These are phyloP conservation scores for Talaromyces pinophilus DNA, from an alignment of 2,329 filamentous ascomycete genomes.

Conservation along the genomic window DNA sequence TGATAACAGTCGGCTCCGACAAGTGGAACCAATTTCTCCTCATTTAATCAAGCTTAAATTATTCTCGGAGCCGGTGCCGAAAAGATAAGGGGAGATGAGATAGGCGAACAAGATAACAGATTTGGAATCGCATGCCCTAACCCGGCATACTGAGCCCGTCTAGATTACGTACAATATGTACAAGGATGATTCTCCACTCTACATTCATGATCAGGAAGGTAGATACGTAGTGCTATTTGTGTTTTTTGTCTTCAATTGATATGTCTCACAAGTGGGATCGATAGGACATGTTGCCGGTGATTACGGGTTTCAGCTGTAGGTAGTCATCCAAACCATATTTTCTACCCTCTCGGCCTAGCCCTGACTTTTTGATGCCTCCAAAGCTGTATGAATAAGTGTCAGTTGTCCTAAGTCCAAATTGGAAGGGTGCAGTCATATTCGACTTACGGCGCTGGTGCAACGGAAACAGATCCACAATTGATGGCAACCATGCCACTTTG, in stretches of 20 bases:
- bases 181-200: not conserved
- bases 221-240: not conserved
- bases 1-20: not conserved
- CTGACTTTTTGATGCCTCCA: not conserved
- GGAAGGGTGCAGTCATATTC: not conserved
- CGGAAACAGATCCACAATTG: not conserved
- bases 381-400: not conserved
- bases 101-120: not conserved
- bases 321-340: not conserved
- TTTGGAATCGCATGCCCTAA: not conserved
- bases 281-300: not conserved
- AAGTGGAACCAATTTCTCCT: not conserved
- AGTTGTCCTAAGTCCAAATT: not conserved
- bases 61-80: not conserved
- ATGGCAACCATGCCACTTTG: not conserved
- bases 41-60: not conserved
- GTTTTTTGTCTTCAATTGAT: not conserved
- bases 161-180: not conserved
- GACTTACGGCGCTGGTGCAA: not conserved
- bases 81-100: not conserved
- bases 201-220: not conserved
- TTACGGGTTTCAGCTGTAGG: not conserved
- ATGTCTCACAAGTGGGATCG: not conserved
- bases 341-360: not conserved
- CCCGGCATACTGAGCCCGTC: not conserved